Evolutionary conservation across 2,329 filamentous ascomycete species (phyloP), one percentile per base, ranked within the genome.

Genomic region (Calonectria hongkongensis): DNA sequence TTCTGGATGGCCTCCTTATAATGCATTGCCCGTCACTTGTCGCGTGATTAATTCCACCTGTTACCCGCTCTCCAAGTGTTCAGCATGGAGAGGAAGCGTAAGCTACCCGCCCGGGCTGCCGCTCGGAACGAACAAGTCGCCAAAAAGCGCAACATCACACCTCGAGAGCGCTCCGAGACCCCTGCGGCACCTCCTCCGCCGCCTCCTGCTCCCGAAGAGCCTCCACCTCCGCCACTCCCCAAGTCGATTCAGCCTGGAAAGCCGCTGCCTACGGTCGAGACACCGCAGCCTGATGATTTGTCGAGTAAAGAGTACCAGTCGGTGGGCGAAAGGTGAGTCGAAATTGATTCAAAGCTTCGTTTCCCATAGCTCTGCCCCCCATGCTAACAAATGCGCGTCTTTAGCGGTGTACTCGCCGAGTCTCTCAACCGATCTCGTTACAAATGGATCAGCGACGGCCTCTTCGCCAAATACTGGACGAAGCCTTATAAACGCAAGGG

Each of bases 391-490:
- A 77, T 72, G 47, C 67, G 65, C 74, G 54, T 39, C 71, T 72
- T 64, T 78, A 95, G 94, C 83, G 94, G 93, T 76, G 93, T 96
- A 25, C 87, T 96, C 71, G 88, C 90, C 78, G 93, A 95, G 77
- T 95, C 94, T 2, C 88, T 97, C 30, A 85, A 90, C 63, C 89
- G 94, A 79, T 97, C 94, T 79, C 92, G 94, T 72, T 88, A 92
- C 70, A 91, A 89, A 88, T 95, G 93, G 93, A 89, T 93, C 28
- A 89, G 87, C 80, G 91, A 93, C 76, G 92, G 93, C 36, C 88
- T 95, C 60, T 94, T 95, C 78, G 92, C 95, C 77, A 93, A 92
- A 79, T 95, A 94, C 82, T 95, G 93, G 93, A 90, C 92, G 10
- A 95, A 95, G 80, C 93, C 93, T 3, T 82, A 85, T 70, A 94